Percentiles rank a stretch among this genome's conserved stretches.
Conservation (phyloP, 2,329 filamentous ascomycete species). For the Aspergillus bombycis region DNA sequence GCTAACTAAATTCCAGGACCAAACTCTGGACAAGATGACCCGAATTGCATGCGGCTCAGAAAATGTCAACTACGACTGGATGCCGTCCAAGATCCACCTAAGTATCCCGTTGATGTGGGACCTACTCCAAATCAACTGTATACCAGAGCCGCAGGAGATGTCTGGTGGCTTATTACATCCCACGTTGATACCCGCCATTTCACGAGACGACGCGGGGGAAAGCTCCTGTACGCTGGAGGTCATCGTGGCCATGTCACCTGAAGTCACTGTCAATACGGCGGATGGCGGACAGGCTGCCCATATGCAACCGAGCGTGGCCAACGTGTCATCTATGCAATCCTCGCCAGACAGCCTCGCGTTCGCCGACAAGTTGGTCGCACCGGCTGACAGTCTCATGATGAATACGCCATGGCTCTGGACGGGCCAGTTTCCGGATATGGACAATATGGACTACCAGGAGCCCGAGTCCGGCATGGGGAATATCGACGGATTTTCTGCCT, state of each 20-base stretch:
- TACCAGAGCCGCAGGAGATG: slow-evolving; percentile 40
- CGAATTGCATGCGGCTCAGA: slow-evolving; percentile 55
- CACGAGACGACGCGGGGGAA: slow-evolving; percentile 39
- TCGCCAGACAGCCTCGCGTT: slow-evolving; percentile 2
- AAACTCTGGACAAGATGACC: slow-evolving; percentile 53
- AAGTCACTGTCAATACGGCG: slow-evolving; percentile 55
- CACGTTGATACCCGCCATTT: slow-evolving; percentile 41
- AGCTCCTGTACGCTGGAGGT: slow-evolving; percentile 49
- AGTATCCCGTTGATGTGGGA: slow-evolving; percentile 59
- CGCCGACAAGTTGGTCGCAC: slow-evolving; percentile 34
- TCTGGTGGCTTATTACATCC: slow-evolving; percentile 48
- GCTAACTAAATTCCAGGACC: slow-evolving; percentile 42
- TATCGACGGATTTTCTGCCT: slow-evolving; percentile 37
- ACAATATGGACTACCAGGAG: slow-evolving; percentile 33
- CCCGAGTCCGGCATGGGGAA: slow-evolving; percentile 32
- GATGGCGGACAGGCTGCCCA: slow-evolving; percentile 57
- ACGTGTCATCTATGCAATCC: slow-evolving; percentile 8
- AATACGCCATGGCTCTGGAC: slow-evolving; percentile 42
- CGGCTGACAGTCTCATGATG: slow-evolving; percentile 38
- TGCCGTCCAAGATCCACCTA: slow-evolving; percentile 57
- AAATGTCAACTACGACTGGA: slow-evolving; percentile 54
- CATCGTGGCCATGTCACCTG: slow-evolving; percentile 55
- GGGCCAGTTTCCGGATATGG: slow-evolving; percentile 38
- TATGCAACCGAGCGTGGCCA: slow-evolving; percentile 31
- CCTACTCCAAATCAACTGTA: slow-evolving; percentile 53